Evolutionary conservation across 352 stramenopile species (phyloP).

Genomic region (Globisporangium paroecandrum): DNA sequence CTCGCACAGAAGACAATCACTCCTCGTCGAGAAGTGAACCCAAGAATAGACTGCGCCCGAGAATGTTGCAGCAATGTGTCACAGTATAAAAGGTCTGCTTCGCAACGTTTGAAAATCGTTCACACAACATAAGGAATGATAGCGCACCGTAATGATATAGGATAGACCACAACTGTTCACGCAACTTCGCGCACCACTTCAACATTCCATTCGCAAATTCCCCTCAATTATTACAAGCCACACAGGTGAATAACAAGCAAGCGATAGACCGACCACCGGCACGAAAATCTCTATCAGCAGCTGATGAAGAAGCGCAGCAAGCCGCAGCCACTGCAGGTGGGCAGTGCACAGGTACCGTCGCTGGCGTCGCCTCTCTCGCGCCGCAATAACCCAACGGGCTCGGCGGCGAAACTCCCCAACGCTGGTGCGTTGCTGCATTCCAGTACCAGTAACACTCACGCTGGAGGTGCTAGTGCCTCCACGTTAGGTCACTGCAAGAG

Average conservation of each 20-base stretch:
- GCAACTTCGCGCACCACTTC: neutral
- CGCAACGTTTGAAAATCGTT: neutral
- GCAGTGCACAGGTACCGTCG: neutral
- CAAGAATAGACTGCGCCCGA: neutral
- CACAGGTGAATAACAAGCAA: too few relatives aligned
- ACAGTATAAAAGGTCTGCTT: neutral
- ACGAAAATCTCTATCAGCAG: neutral
- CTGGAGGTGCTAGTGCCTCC: neutral
- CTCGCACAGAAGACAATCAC: neutral
- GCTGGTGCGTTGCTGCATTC: too few relatives aligned
- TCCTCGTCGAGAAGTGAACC: neutral
- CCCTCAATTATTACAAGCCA: too few relatives aligned
- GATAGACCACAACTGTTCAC: neutral
- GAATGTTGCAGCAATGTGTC: neutral
- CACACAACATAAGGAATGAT: neutral
- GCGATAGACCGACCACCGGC: neutral
- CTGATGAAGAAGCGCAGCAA: constrained; percentile 12
- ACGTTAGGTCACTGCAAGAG: neutral
- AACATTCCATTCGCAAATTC: constrained; percentile 1
- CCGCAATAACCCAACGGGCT: neutral
- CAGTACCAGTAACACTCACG: neutral
- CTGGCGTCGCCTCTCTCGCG: constrained; percentile 7
- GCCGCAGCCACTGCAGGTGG: constrained; percentile 6
- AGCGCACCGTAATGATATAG: neutral
- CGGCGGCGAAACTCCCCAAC: neutral